Percentiles rank a stretch among this genome's conserved stretches.
Conservation (phyloP, 1,139 yeast species). For the Taphrina confusa region DNA sequence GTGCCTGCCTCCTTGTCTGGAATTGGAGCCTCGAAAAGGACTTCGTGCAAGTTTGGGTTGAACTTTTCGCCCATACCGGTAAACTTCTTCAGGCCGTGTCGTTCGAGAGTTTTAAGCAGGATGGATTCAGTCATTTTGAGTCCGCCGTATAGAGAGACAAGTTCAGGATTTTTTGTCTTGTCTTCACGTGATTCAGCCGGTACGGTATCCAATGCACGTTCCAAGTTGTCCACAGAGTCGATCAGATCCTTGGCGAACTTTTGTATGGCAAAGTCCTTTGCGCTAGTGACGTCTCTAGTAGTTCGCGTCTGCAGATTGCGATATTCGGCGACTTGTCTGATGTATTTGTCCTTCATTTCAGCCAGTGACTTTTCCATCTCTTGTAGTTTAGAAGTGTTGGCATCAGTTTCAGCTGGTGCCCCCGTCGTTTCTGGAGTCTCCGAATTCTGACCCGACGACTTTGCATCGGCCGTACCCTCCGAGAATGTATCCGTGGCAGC, state of each 20-base stretch:
- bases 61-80: constrained; percentile 83
- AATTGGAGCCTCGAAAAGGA: constrained; percentile 83
- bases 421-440: constrained; percentile 30
- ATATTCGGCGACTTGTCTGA: constrained; percentile 88
- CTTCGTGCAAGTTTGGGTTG: constrained; percentile 92
- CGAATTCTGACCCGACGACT: not conserved
- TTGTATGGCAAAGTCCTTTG: constrained; percentile 87
- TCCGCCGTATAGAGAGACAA: constrained; percentile 80
- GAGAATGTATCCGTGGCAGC: constrained; percentile 28
- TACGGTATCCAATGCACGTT: constrained; percentile 80
- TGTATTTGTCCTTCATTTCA: constrained; percentile 61
- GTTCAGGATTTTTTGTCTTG: constrained; percentile 46
- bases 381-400: constrained; percentile 7
- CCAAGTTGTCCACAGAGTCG: constrained; percentile 88
- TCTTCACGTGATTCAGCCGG: constrained; percentile 53
- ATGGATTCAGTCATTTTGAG: constrained; percentile 87
- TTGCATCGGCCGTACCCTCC: constrained; percentile 26
- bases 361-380: constrained; percentile 24
- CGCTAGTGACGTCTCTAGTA: constrained; percentile 80
- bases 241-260: constrained; percentile 88
- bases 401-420: not conserved
- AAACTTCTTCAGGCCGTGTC: constrained; percentile 77
- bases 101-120: constrained; percentile 77
- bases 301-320: constrained; percentile 90
- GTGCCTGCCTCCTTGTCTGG: constrained; percentile 92